Evolutionary conservation across 2,329 filamentous ascomycete genomes (phyloP).

Genomic region (Pezicula neosporulosa): DNA sequence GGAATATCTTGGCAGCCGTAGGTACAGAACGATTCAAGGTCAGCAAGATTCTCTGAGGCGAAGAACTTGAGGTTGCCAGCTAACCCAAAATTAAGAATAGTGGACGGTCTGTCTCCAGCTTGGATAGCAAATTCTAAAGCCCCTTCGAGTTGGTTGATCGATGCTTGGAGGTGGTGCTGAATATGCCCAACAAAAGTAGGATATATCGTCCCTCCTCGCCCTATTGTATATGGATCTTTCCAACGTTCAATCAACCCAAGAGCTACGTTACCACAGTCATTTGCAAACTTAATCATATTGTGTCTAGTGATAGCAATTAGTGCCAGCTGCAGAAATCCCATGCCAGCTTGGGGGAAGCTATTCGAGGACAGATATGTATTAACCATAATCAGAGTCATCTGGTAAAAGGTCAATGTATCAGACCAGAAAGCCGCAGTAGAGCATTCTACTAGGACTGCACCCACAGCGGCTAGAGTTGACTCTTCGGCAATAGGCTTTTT

Average conservation of each 20-base stretch:
- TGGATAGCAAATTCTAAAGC: conserved; percentile 63
- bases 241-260: conserved; percentile 62
- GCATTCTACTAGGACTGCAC: conserved; percentile 68
- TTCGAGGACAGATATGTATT: conserved; percentile 60
- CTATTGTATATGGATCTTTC: conserved; percentile 61
- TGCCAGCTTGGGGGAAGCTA: conserved; percentile 64
- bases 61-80: conserved; percentile 66
- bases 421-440: conserved; percentile 72
- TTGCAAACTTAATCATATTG: conserved; percentile 65
- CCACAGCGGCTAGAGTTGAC: conserved; percentile 56
- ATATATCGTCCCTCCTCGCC: conserved; percentile 66
- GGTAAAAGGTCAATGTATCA: conserved; percentile 69
- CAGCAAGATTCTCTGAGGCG: conserved; percentile 63
- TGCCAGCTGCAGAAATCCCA: conserved; percentile 65
- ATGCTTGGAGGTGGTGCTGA: conserved; percentile 54
- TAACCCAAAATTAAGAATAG: conserved; percentile 69
- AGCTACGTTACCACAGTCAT: conserved; percentile 60
- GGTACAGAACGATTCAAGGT: conserved; percentile 67
- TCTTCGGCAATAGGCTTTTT: conserved; percentile 43
- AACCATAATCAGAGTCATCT: conserved; percentile 64
- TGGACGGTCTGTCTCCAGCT: conserved; percentile 68
- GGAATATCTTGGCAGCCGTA: conserved; percentile 70
- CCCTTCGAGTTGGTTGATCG: conserved; percentile 58
- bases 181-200: conserved; percentile 69
- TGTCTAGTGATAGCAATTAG: conserved; percentile 67